These are phyloP conservation scores for Talaromyces sp. DNA, from an alignment of 2,329 filamentous ascomycete species.

Conservation along the genomic window DNA sequence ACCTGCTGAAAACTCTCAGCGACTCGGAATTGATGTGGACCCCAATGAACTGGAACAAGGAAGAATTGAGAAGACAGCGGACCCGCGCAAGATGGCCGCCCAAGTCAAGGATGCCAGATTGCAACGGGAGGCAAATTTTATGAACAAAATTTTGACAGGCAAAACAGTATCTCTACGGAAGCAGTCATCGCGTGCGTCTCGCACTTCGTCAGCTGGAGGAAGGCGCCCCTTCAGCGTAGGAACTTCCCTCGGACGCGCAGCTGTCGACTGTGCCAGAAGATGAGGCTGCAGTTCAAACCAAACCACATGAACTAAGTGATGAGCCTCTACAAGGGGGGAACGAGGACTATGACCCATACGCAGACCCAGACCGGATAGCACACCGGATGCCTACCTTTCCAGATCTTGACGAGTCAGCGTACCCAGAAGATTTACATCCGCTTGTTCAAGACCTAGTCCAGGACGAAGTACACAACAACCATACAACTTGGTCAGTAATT, in stretches of 20 bases:
- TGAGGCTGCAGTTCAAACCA: constrained; percentile 9
- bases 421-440: constrained; percentile 41
- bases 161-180: constrained; percentile 15
- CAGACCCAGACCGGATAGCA: constrained; percentile 9
- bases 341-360: constrained; percentile 12
- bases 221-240: constrained; percentile 19
- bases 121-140: constrained; percentile 37
- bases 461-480: constrained; percentile 47
- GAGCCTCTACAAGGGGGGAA: constrained; percentile 17
- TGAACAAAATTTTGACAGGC: constrained; percentile 28
- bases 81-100: constrained; percentile 38
- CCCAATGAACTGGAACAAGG: constrained; percentile 41
- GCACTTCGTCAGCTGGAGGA: constrained; percentile 17
- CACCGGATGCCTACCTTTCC: constrained; percentile 14
- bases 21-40: constrained; percentile 32
- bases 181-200: constrained; percentile 16
- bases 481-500: constrained; percentile 45
- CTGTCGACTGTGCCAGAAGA: constrained; percentile 21
- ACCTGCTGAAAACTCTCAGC: constrained; percentile 27
- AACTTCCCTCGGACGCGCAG: constrained; percentile 12
- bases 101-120: constrained; percentile 39
- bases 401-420: constrained; percentile 24
- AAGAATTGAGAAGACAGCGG: constrained; percentile 31
- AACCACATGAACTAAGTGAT: constrained; percentile 13
- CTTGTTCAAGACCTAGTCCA: constrained; percentile 39